These are phyloP conservation scores for Lolium rigidum DNA, from an alignment of 176 grass and related monocot species.

Conservation along the genomic window DNA sequence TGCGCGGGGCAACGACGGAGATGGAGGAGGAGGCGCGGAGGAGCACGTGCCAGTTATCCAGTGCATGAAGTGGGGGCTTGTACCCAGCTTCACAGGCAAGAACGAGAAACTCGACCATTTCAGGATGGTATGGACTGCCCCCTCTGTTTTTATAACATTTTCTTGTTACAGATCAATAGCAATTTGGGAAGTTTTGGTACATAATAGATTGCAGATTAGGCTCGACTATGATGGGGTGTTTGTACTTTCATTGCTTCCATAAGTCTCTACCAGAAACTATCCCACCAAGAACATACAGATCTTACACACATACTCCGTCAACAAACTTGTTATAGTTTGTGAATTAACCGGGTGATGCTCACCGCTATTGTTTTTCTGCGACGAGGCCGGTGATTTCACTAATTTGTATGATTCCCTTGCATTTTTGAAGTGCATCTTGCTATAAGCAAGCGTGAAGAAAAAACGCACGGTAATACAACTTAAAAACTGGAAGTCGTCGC, in stretches of 20 bases:
- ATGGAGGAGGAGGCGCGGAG: neutral
- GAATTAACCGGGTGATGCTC: neutral
- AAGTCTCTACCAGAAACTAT: neutral
- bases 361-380: neutral
- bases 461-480: too few relatives aligned
- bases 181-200: neutral
- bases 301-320: neutral
- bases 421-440: neutral
- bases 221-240: neutral
- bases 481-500: too few relatives aligned
- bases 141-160: neutral
- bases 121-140: constrained; percentile 65
- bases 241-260: neutral
- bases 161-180: neutral
- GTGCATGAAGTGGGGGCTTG: constrained; percentile 97
- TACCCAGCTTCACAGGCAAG: constrained; percentile 91
- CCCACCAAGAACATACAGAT: neutral
- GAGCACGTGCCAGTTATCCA: constrained; percentile 53
- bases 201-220: neutral
- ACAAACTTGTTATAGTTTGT: neutral
- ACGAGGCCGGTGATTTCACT: neutral
- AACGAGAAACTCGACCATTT: constrained; percentile 86
- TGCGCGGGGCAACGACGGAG: constrained; percentile 12
- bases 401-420: neutral
- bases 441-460: neutral